Base-by-base conservation (phyloP, 208 protist species). In the Phytomonas sp. region DNA sequence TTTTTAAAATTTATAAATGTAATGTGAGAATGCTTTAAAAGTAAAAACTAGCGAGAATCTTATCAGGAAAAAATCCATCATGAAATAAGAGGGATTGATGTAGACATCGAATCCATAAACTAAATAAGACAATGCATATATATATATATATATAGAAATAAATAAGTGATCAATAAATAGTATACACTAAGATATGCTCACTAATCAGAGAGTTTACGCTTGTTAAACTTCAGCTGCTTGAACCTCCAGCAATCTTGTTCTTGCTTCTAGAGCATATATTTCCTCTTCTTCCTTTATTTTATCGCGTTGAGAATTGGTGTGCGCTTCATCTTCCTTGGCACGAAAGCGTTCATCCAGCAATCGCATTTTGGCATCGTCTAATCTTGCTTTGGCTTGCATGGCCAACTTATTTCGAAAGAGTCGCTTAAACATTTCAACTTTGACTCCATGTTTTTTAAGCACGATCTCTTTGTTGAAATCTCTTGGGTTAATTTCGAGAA, bases 301-400 rank as follows among this genome's bases (percentile, higher is more conserved):
- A 62, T 68, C 69, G 20, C 63, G 75, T n/a, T 78, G 78, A 1
- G 67, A 32, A 5, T 62, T 66, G 62, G 86, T 84, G 40, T 85
- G 77, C 26, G 60, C 69, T 3, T 73, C 68, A 4, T 80, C 37
- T 66, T 96, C 86, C 40, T 84, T 91, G 43, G 70, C 75, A 4
- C 79, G 79, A 60, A 94, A 71, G 34, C 64, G 77, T 4, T 87
- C 75, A 81, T 96, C 88, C 9, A 82, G 70, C 23, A 96, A 72
- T 17, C 82, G 70, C 74, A 90, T 85, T 69, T 94, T 94, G 0
- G 91, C 88, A 66, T 86, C 78, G 62, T 91, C 88, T 1, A 96
- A 75, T 59, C 80, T 78, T 8, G 82, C 78, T 60, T 92, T 92
- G 5, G 88, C 91, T 63, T 89, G 83, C 78, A 90, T 86, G 17